Evolutionary conservation across 805 yeast genomes (phyloP).

Genomic region (Pichia manshurica): DNA sequence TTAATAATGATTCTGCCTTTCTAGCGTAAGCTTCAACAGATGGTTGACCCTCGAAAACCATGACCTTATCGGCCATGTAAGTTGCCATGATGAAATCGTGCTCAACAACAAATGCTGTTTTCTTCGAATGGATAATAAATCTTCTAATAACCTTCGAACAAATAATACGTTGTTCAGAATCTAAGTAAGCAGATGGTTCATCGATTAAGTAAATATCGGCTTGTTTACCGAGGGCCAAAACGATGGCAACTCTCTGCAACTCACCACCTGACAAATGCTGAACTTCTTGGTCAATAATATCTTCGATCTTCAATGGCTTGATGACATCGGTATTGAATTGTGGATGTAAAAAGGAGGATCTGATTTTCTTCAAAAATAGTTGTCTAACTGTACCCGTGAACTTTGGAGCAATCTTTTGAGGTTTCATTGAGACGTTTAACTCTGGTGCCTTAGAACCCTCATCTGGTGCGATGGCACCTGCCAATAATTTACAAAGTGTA

Average conservation of each 20-base stretch:
- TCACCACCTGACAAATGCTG: constrained; percentile 99
- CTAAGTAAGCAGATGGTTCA: constrained; percentile 98
- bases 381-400: constrained; percentile 98
- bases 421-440: constrained; percentile 93
- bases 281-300: constrained; percentile 94
- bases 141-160: constrained; percentile 98
- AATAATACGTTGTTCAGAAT: constrained; percentile 98
- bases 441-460: constrained; percentile 74
- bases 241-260: constrained; percentile 98
- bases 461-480: constrained; percentile 90
- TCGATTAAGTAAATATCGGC: constrained; percentile 97
- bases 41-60: constrained; percentile 95
- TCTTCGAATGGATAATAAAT: constrained; percentile 91
- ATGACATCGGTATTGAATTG: constrained; percentile 98
- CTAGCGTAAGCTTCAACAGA: constrained; percentile 80
- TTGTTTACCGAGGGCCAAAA: constrained; percentile 84
- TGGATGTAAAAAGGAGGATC: constrained; percentile 89
- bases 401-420: constrained; percentile 98
- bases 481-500: constrained; percentile 89
- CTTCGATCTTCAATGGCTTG: constrained; percentile 90
- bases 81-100: constrained; percentile 99
- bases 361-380: constrained; percentile 91
- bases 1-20: constrained; percentile 85
- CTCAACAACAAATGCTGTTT: constrained; percentile 98
- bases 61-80: constrained; percentile 96